Percentiles rank a stretch among this genome's conserved stretches.
These are phyloP conservation scores for Lizonia empirigonia DNA, from an alignment of 2,329 filamentous ascomycete genomes.

Conservation along the genomic window DNA sequence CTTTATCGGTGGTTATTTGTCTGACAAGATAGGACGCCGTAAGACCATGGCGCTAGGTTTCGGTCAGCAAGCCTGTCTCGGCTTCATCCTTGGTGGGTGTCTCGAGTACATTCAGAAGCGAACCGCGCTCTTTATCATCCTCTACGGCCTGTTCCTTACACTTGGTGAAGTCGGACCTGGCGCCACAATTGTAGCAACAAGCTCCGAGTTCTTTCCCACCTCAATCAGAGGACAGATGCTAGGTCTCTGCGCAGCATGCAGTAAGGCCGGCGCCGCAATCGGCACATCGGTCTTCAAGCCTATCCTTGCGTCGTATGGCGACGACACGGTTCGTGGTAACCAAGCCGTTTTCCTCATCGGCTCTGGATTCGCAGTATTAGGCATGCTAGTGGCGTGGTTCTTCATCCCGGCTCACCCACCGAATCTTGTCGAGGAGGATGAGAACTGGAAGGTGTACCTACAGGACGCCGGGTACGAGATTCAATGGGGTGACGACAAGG, in stretches of 20 bases:
- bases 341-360: constrained; percentile 35
- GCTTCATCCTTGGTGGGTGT: constrained; percentile 34
- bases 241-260: constrained; percentile 30
- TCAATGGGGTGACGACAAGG: constrained; percentile 30
- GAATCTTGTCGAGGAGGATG: constrained; percentile 38
- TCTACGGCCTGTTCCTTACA: constrained; percentile 38
- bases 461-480: constrained; percentile 29
- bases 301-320: constrained; percentile 32
- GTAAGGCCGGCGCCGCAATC: constrained; percentile 37
- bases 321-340: constrained; percentile 28
- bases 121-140: constrained; percentile 38
- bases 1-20: constrained; percentile 36
- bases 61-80: constrained; percentile 29
- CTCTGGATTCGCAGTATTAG: constrained; percentile 33
- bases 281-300: constrained; percentile 31
- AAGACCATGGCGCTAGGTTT: constrained; percentile 35
- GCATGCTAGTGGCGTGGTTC: constrained; percentile 33
- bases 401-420: constrained; percentile 37
- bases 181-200: constrained; percentile 22
- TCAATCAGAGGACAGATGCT: constrained; percentile 35
- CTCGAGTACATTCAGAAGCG: constrained; percentile 36
- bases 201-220: constrained; percentile 35
- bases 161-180: constrained; percentile 36
- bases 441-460: constrained; percentile 34
- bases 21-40: constrained; percentile 32